Conservation (phyloP, 305 asterid genomes). For the Ajuga reptans region DNA sequence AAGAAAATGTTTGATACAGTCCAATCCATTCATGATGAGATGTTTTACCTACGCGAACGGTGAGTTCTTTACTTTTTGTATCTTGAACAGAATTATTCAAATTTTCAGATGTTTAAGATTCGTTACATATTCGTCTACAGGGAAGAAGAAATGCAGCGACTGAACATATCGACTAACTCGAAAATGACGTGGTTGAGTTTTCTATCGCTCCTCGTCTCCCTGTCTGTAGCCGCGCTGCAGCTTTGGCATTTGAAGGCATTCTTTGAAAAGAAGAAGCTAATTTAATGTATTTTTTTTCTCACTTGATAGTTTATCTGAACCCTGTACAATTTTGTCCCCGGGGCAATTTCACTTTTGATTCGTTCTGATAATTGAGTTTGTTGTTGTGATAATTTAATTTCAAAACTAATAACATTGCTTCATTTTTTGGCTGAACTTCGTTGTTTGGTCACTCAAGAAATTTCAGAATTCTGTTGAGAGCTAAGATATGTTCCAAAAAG, state of each 20-base stretch:
- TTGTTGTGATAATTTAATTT: too few species aligned
- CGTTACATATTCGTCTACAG: constrained; percentile 25
- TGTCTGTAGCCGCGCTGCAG: constrained; percentile 71
- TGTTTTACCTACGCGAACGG: constrained; percentile 80
- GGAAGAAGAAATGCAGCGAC: constrained; percentile 77
- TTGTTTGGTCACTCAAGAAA: too few species aligned
- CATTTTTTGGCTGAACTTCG: too few species aligned
- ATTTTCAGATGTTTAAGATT: neutral
- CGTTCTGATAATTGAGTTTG: neutral
- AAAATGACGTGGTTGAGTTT: constrained; percentile 67
- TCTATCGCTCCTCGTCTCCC: constrained; percentile 49
- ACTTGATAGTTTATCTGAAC: neutral
- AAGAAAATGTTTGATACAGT: constrained; percentile 61
- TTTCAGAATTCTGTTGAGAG: too few species aligned
- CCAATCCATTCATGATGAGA: constrained; percentile 75
- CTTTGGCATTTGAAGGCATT: constrained; percentile 74
- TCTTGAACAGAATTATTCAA: neutral
- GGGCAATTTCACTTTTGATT: neutral
- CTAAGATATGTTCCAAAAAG: too few species aligned
- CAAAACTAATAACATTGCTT: neutral
- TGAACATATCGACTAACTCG: constrained; percentile 62
- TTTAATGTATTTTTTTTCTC: constrained; percentile 23
- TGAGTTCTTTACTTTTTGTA: neutral
- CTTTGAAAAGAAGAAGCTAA: constrained; percentile 90
- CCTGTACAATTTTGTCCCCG: neutral